Conservation (phyloP, 345 rosid genomes). For the Heritiera littoralis region DNA sequence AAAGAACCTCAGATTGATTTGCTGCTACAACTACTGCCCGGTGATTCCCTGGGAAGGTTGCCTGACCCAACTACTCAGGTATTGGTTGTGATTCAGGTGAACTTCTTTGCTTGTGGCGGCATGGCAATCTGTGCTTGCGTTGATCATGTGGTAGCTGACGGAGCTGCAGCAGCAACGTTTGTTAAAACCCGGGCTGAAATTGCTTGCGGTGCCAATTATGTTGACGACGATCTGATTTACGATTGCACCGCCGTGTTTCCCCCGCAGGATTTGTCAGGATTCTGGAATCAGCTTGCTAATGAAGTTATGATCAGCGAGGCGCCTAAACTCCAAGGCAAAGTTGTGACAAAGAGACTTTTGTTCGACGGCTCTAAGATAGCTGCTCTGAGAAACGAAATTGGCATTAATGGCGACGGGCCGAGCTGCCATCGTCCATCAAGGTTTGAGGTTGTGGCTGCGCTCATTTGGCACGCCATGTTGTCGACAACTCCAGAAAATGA, state of each 20-base stretch:
- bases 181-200: constrained; percentile 29
- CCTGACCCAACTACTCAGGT: not conserved
- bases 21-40: constrained; percentile 27
- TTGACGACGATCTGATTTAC: not conserved
- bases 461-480: not conserved
- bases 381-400: not conserved
- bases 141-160: constrained; percentile 35
- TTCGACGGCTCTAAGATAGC: not conserved
- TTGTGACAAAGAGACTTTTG: not conserved
- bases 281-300: not conserved
- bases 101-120: constrained; percentile 36
- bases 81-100: constrained; percentile 29
- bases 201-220: constrained; percentile 13
- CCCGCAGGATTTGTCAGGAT: not conserved
- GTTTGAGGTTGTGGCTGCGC: not conserved
- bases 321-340: not conserved
- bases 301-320: not conserved
- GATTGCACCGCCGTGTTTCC: constrained; percentile 19
- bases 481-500: not conserved
- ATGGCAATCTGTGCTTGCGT: constrained; percentile 28
- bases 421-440: not conserved
- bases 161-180: constrained; percentile 23
- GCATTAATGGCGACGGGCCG: not conserved
- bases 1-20: constrained; percentile 4
- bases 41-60: not conserved